These are phyloP conservation scores for Neurospora tetrasperma DNA, from an alignment of 495 filamentous ascomycete species.

Conservation along the genomic window DNA sequence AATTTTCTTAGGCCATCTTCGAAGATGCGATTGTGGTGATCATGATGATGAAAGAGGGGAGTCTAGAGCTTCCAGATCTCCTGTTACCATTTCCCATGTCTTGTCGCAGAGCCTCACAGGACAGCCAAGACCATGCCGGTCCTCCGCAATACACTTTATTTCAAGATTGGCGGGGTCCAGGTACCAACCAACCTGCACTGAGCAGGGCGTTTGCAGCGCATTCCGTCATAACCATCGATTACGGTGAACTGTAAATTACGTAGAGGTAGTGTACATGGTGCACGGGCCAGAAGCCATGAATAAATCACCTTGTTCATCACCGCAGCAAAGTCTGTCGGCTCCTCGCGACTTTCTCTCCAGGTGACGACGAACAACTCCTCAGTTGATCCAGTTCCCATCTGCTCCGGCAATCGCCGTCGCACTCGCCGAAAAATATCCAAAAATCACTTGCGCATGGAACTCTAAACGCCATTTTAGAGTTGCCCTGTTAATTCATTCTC, in stretches of 20 bases:
- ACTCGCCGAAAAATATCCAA: background rate
- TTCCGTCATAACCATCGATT: background rate
- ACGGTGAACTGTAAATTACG: background rate
- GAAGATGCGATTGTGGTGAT: background rate
- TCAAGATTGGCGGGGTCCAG: background rate
- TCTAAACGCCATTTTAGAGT: background rate
- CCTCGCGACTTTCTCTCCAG: background rate
- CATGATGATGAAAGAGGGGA: background rate
- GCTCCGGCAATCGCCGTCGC: background rate
- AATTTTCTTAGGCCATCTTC: background rate
- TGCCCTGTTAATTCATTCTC: background rate
- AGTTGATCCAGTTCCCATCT: background rate
- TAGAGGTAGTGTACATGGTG: background rate
- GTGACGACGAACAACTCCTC: background rate
- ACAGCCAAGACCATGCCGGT: background rate
- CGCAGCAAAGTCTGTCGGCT: background rate
- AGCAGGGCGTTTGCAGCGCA: background rate
- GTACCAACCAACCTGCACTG: background rate
- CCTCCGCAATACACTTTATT: background rate
- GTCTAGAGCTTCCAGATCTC: background rate
- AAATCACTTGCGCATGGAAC: background rate
- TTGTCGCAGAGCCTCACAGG: slow-evolving; percentile 10
- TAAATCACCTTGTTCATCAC: background rate
- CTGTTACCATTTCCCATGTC: background rate
- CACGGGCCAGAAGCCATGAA: background rate